A percentile compares a stretch with the other conserved stretches of the same genome.
Conservation (phyloP, 257 asterid species). For the Rhazya stricta region DNA sequence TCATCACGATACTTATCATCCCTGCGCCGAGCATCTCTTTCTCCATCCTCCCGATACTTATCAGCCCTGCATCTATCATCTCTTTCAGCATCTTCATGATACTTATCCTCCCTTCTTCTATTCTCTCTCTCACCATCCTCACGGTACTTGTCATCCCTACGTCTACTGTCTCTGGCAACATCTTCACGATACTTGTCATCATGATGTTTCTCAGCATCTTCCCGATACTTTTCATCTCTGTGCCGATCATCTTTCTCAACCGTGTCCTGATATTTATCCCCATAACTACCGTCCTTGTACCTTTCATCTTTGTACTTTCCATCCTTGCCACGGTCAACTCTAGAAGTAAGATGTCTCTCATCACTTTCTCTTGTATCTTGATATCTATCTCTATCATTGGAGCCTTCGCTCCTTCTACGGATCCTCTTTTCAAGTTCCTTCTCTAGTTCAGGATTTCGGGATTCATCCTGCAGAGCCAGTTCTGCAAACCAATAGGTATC, state of each 20-base stretch:
- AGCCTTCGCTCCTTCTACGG: slow-evolving; percentile 55
- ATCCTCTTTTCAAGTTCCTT: slow-evolving; percentile 59
- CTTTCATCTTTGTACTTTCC: slow-evolving; percentile 58
- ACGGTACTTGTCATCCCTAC: slow-evolving; percentile 52
- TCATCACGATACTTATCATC: slow-evolving; percentile 57
- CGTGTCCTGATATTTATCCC: slow-evolving; percentile 56
- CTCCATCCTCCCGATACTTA: slow-evolving; percentile 48
- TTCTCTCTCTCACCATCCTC: slow-evolving; percentile 54
- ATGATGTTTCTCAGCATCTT: slow-evolving; percentile 40
- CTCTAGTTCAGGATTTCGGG: slow-evolving; percentile 49
- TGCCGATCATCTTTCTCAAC: slow-evolving; percentile 57
- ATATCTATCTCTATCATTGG: slow-evolving; percentile 58
- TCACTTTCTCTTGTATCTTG: slow-evolving; percentile 59
- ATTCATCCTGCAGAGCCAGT: slow-evolving; percentile 39
- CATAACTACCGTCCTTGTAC: slow-evolving; percentile 48
- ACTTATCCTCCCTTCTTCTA: slow-evolving; percentile 40
- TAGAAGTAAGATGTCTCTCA: slow-evolving; percentile 51
- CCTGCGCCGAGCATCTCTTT: slow-evolving; percentile 44
- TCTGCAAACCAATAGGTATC: slow-evolving; percentile 34
- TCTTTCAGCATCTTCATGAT: slow-evolving; percentile 47
- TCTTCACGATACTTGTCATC: slow-evolving; percentile 57
- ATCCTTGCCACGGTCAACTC: slow-evolving; percentile 66
- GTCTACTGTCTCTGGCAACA: slow-evolving; percentile 49
- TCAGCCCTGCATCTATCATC: slow-evolving; percentile 56
- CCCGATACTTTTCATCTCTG: slow-evolving; percentile 52